Evolutionary conservation across 2,329 filamentous ascomycete species (phyloP).

Genomic region (Fusarium brevicatenulatum): DNA sequence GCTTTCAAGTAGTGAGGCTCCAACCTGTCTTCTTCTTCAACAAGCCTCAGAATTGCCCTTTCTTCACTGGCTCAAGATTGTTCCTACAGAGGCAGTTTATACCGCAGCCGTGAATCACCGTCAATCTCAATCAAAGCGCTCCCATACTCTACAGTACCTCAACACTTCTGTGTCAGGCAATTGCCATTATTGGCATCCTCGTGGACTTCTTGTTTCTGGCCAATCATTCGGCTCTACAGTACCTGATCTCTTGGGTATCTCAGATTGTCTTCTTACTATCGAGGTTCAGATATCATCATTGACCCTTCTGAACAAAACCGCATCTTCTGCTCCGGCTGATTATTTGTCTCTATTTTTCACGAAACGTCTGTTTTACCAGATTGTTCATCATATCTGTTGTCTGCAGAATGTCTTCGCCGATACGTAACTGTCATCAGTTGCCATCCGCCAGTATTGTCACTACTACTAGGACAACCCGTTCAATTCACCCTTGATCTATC

Average conservation of each 20-base stretch:
- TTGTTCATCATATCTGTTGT: rapidly evolving
- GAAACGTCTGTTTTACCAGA: neutral
- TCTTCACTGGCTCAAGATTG: neutral
- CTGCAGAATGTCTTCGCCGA: neutral
- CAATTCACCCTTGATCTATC: neutral
- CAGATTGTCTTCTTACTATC: rapidly evolving
- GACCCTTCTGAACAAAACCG: neutral
- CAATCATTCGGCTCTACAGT: neutral
- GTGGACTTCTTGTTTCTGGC: neutral
- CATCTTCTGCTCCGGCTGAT: neutral
- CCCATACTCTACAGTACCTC: neutral
- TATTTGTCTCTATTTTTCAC: rapidly evolving
- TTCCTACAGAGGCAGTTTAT: neutral
- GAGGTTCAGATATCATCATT: neutral
- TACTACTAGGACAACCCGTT: neutral
- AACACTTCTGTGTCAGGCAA: neutral
- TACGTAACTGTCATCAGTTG: neutral
- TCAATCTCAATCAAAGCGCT: neutral
- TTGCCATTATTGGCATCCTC: neutral
- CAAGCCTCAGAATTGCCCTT: neutral
- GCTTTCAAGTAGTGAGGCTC: neutral
- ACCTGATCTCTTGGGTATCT: neutral
- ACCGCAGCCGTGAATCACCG: neutral
- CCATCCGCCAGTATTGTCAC: neutral
- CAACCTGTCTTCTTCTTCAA: neutral